Conservation (phyloP, 1,139 yeast species). For the Zygosaccharomyces sapae region DNA sequence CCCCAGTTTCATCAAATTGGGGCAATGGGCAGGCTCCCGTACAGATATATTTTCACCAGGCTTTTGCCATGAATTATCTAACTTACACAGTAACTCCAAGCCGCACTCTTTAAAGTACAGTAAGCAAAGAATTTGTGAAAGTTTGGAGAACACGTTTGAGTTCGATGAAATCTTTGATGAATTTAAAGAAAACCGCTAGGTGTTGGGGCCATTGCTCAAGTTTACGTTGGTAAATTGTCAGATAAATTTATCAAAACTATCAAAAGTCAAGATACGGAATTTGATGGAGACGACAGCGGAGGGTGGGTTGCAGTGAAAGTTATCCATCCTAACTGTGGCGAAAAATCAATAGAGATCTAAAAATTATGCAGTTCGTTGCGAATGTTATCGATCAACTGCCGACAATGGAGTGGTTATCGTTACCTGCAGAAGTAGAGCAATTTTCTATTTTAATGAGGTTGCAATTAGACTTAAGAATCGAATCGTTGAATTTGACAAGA, state of each 20-base stretch:
- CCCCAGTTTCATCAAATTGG: slow-evolving; percentile 89
- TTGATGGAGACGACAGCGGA: slow-evolving; percentile 26
- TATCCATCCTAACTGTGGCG: slow-evolving; percentile 81
- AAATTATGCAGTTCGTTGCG: slow-evolving; percentile 81
- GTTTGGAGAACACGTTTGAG: slow-evolving; percentile 53
- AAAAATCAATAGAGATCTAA: slow-evolving; percentile 71
- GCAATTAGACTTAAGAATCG: slow-evolving; percentile 85
- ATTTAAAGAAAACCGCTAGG: slow-evolving; percentile 71
- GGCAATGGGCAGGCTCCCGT: slow-evolving; percentile 99
- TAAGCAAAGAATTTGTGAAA: slow-evolving; percentile 50
- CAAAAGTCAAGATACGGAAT: too few species aligned
- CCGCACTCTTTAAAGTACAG: slow-evolving; percentile 68
- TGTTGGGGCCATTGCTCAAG: slow-evolving; percentile 97
- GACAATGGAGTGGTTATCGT: slow-evolving; percentile 94
- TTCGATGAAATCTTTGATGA: slow-evolving; percentile 74
- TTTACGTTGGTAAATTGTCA: slow-evolving; percentile 69
- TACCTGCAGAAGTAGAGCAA: slow-evolving; percentile 91
- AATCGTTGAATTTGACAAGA: slow-evolving; percentile 70
- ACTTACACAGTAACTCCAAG: slow-evolving; percentile 77
- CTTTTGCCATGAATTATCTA: slow-evolving; percentile 71
- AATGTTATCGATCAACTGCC: slow-evolving; percentile 63
- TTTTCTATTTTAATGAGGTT: slow-evolving; percentile 80
- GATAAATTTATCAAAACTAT: slow-evolving; percentile 43
- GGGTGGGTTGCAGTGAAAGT: slow-evolving; percentile 85
- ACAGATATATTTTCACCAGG: slow-evolving; percentile 84